phyloP scores from a whole-genome alignment of 331 rosid genomes.

The Acacia pycnantha region DNA sequence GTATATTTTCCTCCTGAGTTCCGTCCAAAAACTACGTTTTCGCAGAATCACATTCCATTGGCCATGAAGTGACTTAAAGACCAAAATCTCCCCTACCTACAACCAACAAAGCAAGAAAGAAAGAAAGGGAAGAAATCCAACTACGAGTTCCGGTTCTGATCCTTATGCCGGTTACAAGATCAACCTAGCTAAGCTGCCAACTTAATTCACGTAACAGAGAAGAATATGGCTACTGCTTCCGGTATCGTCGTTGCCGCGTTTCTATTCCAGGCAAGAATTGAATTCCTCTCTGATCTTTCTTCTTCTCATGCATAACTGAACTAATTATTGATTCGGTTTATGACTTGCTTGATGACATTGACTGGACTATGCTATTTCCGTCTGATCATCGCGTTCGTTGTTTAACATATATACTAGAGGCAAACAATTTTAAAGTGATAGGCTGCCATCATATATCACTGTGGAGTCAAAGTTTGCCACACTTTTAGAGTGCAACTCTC shows the following conservation, averaged over 20 bases:
- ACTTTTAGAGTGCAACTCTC: neutral
- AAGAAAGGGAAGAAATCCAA: neutral
- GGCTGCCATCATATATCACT: neutral
- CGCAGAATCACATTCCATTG: neutral
- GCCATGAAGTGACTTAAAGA: neutral
- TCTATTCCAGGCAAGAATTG: constrained; percentile 33
- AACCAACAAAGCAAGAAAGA: neutral
- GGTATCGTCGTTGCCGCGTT: constrained; percentile 23
- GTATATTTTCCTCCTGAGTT: neutral
- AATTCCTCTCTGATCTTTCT: neutral
- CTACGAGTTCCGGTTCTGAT: neutral
- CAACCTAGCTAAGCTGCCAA: neutral
- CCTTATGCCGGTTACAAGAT: neutral
- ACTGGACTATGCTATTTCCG: neutral
- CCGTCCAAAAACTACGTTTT: neutral
- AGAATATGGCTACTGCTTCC: constrained; percentile 10
- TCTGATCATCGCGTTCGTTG: neutral
- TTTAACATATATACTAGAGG: neutral
- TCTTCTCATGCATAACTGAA: neutral
- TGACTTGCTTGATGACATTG: neutral
- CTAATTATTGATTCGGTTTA: neutral
- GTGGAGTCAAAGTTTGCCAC: neutral
- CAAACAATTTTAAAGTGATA: neutral
- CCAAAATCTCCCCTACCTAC: neutral
- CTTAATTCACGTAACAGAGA: neutral